Conservation (phyloP, 2,329 filamentous ascomycete species). For the Fonsecaea multimorphosa region DNA sequence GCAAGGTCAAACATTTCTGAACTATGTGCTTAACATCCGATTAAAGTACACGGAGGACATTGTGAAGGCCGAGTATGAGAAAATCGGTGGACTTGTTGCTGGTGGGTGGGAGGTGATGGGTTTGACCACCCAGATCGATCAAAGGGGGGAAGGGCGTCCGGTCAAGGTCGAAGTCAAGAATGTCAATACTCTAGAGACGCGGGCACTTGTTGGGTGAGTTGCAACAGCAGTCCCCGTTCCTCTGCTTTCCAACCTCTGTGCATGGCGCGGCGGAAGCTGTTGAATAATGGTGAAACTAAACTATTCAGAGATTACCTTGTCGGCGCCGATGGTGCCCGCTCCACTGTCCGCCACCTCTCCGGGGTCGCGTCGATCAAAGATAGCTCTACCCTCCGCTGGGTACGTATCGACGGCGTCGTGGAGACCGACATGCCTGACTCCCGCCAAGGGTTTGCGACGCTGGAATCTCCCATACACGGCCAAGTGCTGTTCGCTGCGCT, state of each 20-base stretch:
- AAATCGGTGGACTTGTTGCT: background rate
- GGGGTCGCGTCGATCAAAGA: background rate
- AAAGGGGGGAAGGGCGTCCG: background rate
- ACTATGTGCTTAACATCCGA: conserved; percentile 13
- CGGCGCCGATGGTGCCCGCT: conserved; percentile 1
- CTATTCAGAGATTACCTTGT: conserved; percentile 8
- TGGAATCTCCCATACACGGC: conserved; percentile 13
- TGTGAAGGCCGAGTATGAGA: background rate
- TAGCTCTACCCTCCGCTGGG: conserved; percentile 2
- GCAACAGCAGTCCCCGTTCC: background rate
- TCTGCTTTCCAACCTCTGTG: background rate
- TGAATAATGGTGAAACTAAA: background rate
- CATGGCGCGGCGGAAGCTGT: background rate
- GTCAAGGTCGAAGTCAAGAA: background rate
- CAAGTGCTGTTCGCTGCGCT: background rate
- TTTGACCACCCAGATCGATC: background rate
- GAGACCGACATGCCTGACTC: conserved; percentile 7
- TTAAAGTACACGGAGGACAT: conserved; percentile 19
- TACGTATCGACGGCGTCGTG: conserved; percentile 10
- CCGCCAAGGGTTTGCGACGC: background rate
- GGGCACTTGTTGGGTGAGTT: background rate
- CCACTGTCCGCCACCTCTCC: background rate
- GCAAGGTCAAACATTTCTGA: background rate
- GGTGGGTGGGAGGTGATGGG: background rate
- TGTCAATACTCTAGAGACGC: background rate